Evolutionary conservation across 768 basidiomycete genomes (phyloP), one percentile per base, ranked within the genome.

Genomic region (Nevesoporus exiguus): DNA sequence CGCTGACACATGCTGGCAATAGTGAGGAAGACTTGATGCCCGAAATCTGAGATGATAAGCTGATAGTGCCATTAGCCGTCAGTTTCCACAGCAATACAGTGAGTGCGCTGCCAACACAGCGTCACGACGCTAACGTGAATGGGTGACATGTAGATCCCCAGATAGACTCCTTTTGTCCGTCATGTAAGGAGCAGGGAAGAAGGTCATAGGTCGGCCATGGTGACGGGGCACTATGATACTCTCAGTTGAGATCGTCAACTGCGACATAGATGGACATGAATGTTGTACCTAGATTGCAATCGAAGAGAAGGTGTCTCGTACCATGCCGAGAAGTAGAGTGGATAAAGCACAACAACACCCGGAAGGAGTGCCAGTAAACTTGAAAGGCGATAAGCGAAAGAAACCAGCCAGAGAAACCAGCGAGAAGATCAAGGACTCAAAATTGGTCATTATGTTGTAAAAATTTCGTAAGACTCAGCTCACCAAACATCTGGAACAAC

Each of bases 11-110:
- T 89, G 88, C 65, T 89, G 88, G 88, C 86, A 88, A 70, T 86
- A 86, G 88, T 90, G 68, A 73, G 86, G 69, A 73, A 86, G 69
- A 55, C 47, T 49, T 47, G 52, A 52, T 31, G 8, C 60, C 36
- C 47, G 19, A 34, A 29, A 46, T 0, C 37, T n/a, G 36, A 47
- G 36, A 62, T 22, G 58, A 55, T 39, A 43, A 54, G 41, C 72
- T 73, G 47, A 63, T 58, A 37, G 54, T 55, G 59, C 44, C 50
- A 52, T 34, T 58, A 89, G 87, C 68, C 84, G 81, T 53, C 82
- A 83, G 66, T 89, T 84, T 69, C 88, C 88, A 34, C 74, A 87
- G 66, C 80, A 81, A 59, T 85, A 86, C 64, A 76, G 86, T 88
- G 57, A 67, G 85, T 73, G 37, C 46, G 48, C 27, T 47, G 29